Evolutionary conservation across 768 basidiomycete genomes (phyloP), one percentile per base, ranked within the genome.

Genomic region (Leccinum broughii): DNA sequence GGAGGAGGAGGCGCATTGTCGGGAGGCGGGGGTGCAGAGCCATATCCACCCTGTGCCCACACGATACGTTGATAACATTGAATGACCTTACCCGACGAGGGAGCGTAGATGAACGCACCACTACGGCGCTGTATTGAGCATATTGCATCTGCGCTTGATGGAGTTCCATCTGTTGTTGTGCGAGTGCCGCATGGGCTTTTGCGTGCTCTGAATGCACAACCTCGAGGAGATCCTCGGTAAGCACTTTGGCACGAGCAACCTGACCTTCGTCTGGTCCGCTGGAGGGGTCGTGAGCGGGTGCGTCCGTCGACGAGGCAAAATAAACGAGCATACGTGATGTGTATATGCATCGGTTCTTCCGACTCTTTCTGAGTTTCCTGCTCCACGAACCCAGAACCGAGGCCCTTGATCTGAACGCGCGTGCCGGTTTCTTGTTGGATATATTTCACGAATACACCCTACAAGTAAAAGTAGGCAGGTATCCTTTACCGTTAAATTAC

Each of bases 391-490:
- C 96, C 96, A 26, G 93, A 95, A 6, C 96, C 96, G 14, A 87
- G 68, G 20, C 96, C 96, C 75, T 98, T 98, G 67, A 99, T 97
- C 73, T 99, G 96, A 9, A 99, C 96, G 61, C 96, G 85, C 6
- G 95, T 96, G 30, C 89, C 88, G 0, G 96, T 99, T 75, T 99
- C 96, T 67, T 89, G 85, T 75, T 99, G 96, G 54, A 98, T 98
- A 72, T 95, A 95, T 76, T 99, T 99, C 65, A 99, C 96, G 69
- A 98, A 99, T 64, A 93, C 88, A 64, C 95, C 95, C 91, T 72
- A 54, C 17, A 10, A 39, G 5, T 26, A 37, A 34, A 7, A 26
- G 61, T 48, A 55, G 17, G n/a, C 15, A 3, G 9, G 9, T n/a
- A 14, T 8, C 26, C 22, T 7, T 44, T 4, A 37, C 22, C 4